Evolutionary conservation across 2,329 filamentous ascomycete species (phyloP).

Genomic region (Boeremia lycopersici): DNA sequence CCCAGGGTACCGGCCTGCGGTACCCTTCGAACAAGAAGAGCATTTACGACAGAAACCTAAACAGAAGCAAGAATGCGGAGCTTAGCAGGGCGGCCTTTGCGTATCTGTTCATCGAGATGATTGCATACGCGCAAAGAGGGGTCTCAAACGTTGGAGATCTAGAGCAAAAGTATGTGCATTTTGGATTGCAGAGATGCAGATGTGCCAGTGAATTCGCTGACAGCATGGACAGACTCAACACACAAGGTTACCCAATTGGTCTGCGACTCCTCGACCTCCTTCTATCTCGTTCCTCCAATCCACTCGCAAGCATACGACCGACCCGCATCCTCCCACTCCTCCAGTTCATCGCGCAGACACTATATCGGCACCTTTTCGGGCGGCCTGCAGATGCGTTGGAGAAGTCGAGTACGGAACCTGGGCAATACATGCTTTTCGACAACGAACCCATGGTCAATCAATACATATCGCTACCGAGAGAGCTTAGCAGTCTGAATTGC

Average conservation of each 20-base stretch:
- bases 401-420: constrained; percentile 81
- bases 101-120: constrained; percentile 96
- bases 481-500: constrained; percentile 96
- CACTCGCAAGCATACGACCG: constrained; percentile 65
- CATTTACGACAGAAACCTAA: constrained; percentile 95
- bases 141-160: constrained; percentile 93
- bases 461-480: constrained; percentile 89
- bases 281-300: constrained; percentile 68
- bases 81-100: constrained; percentile 93
- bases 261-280: constrained; percentile 94
- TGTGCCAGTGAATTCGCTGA: neutral
- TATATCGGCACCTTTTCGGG: constrained; percentile 92
- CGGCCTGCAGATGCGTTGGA: constrained; percentile 92
- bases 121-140: constrained; percentile 87
- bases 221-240: constrained; percentile 70
- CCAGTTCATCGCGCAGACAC: constrained; percentile 90
- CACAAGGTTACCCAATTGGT: constrained; percentile 91
- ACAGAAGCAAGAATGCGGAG: constrained; percentile 85
- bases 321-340: constrained; percentile 88
- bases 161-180: constrained; percentile 74
- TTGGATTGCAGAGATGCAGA: neutral
- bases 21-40: constrained; percentile 94
- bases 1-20: constrained; percentile 65
- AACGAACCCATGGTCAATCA: constrained; percentile 96
- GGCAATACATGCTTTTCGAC: constrained; percentile 99